A percentile compares a stretch with the other conserved stretches of the same genome.
phyloP scores from a whole-genome alignment of 1,284 basidiomycete genomes.

The Cystobasidium pallidum region DNA sequence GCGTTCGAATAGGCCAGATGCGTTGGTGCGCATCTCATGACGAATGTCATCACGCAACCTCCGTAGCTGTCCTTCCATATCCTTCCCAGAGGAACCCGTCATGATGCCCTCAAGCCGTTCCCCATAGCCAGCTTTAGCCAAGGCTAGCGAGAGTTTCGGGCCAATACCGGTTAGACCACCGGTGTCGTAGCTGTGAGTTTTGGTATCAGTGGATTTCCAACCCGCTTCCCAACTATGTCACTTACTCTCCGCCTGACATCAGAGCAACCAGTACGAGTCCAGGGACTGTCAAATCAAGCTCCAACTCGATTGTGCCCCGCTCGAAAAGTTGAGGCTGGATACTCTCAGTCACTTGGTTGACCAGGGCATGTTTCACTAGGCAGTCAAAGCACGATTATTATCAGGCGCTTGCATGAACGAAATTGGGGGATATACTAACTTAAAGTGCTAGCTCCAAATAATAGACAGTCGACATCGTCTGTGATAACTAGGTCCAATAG shows the following conservation, averaged over 20 bases:
- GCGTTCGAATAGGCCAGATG: conserved; percentile 15
- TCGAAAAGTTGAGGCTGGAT: conserved; percentile 60
- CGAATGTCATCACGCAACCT: conserved; percentile 69
- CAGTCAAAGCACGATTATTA: no score
- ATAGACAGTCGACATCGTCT: conserved; percentile 45
- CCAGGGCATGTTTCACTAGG: conserved; percentile 38
- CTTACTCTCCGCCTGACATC: conserved; percentile 88
- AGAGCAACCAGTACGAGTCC: conserved; percentile 84
- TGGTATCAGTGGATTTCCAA: no score
- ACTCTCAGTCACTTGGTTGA: conserved; percentile 66
- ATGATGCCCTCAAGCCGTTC: conserved; percentile 65
- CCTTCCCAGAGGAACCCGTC: neutral
- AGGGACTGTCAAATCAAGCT: conserved; percentile 68
- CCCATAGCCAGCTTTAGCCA: conserved; percentile 59
- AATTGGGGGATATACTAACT: conserved; percentile 52
- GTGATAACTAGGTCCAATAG: conserved; percentile 86
- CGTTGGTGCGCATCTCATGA: conserved; percentile 67
- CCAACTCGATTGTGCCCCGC: conserved; percentile 62
- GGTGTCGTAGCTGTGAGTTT: conserved; percentile 14
- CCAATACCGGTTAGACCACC: conserved; percentile 52
- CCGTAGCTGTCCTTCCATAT: conserved; percentile 56
- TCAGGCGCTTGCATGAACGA: neutral
- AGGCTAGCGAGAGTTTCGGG: conserved; percentile 57
- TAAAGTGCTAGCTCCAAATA: conserved; percentile 61
- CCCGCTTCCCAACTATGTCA: no score